phyloP scores from a whole-genome alignment of 1,284 basidiomycete genomes.

The Moesziomyces sp. region DNA sequence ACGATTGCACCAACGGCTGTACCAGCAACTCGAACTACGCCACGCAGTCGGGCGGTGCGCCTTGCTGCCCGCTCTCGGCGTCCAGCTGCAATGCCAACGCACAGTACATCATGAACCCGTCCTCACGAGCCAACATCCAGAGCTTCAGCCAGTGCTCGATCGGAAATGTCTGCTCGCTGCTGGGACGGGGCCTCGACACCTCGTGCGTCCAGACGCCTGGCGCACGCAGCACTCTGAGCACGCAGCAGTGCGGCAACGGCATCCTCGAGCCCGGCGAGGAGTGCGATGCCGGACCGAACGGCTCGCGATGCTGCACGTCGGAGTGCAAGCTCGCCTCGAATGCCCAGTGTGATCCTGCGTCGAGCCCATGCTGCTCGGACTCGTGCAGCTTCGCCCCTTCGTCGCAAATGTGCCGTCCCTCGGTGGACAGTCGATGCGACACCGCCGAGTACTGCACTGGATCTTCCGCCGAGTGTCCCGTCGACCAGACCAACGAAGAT shows the following conservation, averaged over 20 bases:
- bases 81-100: constrained; percentile 75
- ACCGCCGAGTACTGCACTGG: constrained; percentile 83
- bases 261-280: constrained; percentile 77
- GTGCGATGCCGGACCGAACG: constrained; percentile 83
- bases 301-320: constrained; percentile 76
- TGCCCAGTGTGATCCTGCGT: constrained; percentile 83
- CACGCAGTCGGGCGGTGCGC: constrained; percentile 43
- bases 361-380: constrained; percentile 80
- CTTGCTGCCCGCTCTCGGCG: constrained; percentile 79
- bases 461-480: constrained; percentile 78
- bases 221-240: constrained; percentile 49
- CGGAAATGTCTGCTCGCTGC: constrained; percentile 79
- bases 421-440: constrained; percentile 79
- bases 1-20: constrained; percentile 75
- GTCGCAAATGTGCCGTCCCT: constrained; percentile 76
- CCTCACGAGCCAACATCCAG: constrained; percentile 49
- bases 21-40: constrained; percentile 68
- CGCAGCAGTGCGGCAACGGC: constrained; percentile 68
- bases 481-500: constrained; percentile 76
- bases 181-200: constrained; percentile 67
- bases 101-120: constrained; percentile 51
- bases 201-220: constrained; percentile 61
- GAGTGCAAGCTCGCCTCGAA: constrained; percentile 82
- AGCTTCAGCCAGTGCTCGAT: constrained; percentile 73
- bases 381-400: constrained; percentile 78